Base-by-base conservation (phyloP, 108 stramenopile species). In the Skeletonema costatum region DNA sequence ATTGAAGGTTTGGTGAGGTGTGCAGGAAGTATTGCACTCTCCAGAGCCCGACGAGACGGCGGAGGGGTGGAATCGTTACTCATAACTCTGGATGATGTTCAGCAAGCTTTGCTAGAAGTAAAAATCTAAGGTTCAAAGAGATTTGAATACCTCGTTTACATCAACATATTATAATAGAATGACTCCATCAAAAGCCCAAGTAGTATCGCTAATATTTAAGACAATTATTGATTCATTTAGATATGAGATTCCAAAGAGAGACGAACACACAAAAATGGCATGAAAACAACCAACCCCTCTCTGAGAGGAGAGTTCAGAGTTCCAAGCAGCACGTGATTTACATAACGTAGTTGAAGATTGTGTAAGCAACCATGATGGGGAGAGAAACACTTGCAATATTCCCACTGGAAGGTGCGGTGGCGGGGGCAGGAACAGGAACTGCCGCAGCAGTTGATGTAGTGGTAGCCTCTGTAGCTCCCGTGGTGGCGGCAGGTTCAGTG, bases 1-100 rank as follows among this genome's bases (percentile, higher is more conserved):
- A 69, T 97, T 56, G 89, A 92, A 42, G 97, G 93, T 13, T 85
- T 97, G 39, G 93, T 93, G n/a, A 85, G 93, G 60, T 91, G 91
- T 66, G 92, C 97, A 70, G 92, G 91, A 17, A 92, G 88, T 16
- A 78, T 92, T 11, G 92, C 93, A 30, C 73, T 97, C 19, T 79
- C 86, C 2, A 73, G 90, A 44, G 81, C 74, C 4, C 73, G 90
- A 39, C 70, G 69, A 59, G 87, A 89, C 39, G 88, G 92, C 33
- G 80, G 70, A 58, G 87, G 86, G 6, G 65, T 89, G 4, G 90
- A 90, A 39, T 75, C 79, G 39, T 64, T 88, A 25, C 42, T 90
- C 21, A 87, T 89, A 48, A 90, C 89, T 11, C 68, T 89, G 11
- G 87, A 86, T 70, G 92, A 93, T 67, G 81, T 93, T 16, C 60